Evolutionary conservation across 2,329 filamentous ascomycete species (phyloP).

Genomic region (Parascedosporium putredinis): DNA sequence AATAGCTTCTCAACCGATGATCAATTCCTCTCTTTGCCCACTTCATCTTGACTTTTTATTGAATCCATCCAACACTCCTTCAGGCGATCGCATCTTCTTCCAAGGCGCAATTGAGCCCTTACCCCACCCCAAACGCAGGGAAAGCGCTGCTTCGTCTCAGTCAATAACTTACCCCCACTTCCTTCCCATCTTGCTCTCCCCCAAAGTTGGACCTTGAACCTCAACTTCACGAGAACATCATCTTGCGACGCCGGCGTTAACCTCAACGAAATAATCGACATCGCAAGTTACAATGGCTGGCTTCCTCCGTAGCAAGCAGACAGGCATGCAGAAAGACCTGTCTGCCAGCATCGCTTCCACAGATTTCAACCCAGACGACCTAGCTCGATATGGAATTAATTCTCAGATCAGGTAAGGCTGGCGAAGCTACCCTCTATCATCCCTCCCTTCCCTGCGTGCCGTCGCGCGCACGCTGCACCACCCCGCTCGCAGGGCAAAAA

Average conservation of each 20-base stretch:
- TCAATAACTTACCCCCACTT: too few species aligned
- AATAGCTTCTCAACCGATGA: too few species aligned
- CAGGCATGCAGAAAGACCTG: conserved; percentile 84
- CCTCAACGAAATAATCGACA: not conserved
- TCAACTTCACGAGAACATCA: not conserved
- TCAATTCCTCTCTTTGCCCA: too few species aligned
- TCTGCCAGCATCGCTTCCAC: conserved; percentile 70
- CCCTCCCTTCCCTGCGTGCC: conserved; percentile 1
- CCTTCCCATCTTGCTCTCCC: too few species aligned
- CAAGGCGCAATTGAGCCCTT: too few species aligned
- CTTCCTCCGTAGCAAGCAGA: conserved; percentile 85
- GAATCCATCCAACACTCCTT: too few species aligned
- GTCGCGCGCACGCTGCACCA: not conserved
- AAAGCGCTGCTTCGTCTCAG: too few species aligned
- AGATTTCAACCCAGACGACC: conserved; percentile 74
- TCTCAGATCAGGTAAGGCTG: conserved; percentile 52
- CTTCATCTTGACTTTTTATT: too few species aligned
- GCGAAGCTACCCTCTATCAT: not conserved
- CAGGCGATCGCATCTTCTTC: too few species aligned
- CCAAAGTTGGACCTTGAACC: too few species aligned
- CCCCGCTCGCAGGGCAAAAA: not conserved
- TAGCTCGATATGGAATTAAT: conserved; percentile 72
- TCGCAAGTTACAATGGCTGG: conserved; percentile 54
- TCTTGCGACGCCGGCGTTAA: not conserved
- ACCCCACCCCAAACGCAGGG: too few species aligned